These are phyloP conservation scores for Cladobotryum protrusum DNA, from an alignment of 2,329 filamentous ascomycete genomes.

Conservation along the genomic window DNA sequence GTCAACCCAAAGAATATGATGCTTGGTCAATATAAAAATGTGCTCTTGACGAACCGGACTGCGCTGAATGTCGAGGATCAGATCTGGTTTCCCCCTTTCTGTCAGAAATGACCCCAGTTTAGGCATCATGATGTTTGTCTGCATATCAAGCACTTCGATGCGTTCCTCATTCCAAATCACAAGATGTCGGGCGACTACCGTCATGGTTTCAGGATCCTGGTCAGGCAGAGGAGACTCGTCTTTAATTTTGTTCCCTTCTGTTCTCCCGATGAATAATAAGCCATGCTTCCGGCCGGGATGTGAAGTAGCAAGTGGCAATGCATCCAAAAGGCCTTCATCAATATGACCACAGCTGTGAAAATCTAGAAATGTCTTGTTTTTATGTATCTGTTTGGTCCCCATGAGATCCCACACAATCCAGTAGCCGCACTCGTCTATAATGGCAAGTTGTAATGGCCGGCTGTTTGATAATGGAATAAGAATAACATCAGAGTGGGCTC, in stretches of 20 bases:
- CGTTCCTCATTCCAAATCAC: slow-evolving; percentile 32
- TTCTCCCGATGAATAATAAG: slow-evolving; percentile 35
- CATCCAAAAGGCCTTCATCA: slow-evolving; percentile 29
- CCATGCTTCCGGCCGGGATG: slow-evolving; percentile 34
- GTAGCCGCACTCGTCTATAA: slow-evolving; percentile 58
- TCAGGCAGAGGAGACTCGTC: slow-evolving; percentile 12
- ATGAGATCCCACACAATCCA: slow-evolving; percentile 64
- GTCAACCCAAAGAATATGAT: slow-evolving; percentile 44
- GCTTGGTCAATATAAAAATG: slow-evolving; percentile 54
- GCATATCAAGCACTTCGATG: slow-evolving; percentile 32
- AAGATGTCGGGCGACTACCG: slow-evolving; percentile 17
- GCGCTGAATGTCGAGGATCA: slow-evolving; percentile 50
- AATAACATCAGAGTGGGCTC: slow-evolving; percentile 53
- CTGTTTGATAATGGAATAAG: slow-evolving; percentile 50
- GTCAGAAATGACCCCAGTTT: slow-evolving; percentile 21
- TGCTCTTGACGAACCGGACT: slow-evolving; percentile 42
- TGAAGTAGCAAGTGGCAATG: slow-evolving; percentile 25
- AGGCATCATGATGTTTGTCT: slow-evolving; percentile 24
- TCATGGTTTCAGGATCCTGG: slow-evolving; percentile 2
- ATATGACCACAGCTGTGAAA: slow-evolving; percentile 40
- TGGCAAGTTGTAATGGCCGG: slow-evolving; percentile 54
- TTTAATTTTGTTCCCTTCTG: slow-evolving; percentile 17
- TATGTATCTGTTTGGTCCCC: slow-evolving; percentile 28
- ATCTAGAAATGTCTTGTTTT: slow-evolving; percentile 26
- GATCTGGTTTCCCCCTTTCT: slow-evolving; percentile 24